Conservation (phyloP, 2,329 filamentous ascomycete species). For the Phaeomoniella chlamydospora region DNA sequence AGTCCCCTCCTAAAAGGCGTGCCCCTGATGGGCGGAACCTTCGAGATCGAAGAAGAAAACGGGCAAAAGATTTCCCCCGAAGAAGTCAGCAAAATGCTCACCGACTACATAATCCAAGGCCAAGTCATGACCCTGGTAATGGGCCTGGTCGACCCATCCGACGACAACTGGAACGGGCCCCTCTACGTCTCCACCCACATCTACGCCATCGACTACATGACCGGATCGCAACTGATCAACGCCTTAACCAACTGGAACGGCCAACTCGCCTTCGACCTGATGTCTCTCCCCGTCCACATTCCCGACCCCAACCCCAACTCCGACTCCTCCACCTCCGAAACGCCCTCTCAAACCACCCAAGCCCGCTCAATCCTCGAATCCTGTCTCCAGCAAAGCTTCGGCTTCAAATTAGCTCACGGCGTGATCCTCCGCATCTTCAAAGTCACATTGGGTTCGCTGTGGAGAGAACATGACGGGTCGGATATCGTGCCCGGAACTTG, state of each 20-base stretch:
- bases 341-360: conserved; percentile 26
- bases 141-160: conserved; percentile 35
- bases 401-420: conserved; percentile 42
- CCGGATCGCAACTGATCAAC: conserved; percentile 38
- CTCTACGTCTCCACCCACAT: conserved; percentile 33
- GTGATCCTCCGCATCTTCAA: conserved; percentile 35
- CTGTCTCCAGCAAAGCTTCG: conserved; percentile 35
- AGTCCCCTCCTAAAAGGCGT: conserved; percentile 32
- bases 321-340: conserved; percentile 23
- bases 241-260: conserved; percentile 38
- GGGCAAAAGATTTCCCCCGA: conserved; percentile 20
- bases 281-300: conserved; percentile 29
- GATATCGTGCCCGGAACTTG: conserved; percentile 38
- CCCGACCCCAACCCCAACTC: too few relatives aligned
- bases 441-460: conserved; percentile 37
- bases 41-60: conserved; percentile 15
- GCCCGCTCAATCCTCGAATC: conserved; percentile 38
- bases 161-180: conserved; percentile 39
- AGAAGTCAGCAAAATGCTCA: conserved; percentile 28
- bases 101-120: conserved; percentile 44
- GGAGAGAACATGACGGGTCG: conserved; percentile 34
- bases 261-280: conserved; percentile 31
- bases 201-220: conserved; percentile 36
- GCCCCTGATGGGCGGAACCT: conserved; percentile 17
- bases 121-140: conserved; percentile 37